A percentile compares a stretch with the other conserved stretches of the same genome.
Evolutionary conservation across 768 basidiomycete genomes (phyloP).

Genomic region (Lyophyllum shimeji): DNA sequence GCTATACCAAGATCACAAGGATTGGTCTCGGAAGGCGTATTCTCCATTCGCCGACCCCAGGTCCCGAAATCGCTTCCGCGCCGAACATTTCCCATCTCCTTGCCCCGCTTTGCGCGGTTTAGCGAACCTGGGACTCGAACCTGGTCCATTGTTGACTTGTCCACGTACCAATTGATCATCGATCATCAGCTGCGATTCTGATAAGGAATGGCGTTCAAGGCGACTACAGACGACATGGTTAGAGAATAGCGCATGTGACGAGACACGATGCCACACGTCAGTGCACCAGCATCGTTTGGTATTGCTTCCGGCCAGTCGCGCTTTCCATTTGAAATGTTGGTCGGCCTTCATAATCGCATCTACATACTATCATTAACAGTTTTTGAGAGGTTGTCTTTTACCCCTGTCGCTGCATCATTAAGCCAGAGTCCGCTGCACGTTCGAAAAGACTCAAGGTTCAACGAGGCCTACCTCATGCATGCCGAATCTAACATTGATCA

Average conservation of each 20-base stretch:
- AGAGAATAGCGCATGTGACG: slow-evolving; percentile 5
- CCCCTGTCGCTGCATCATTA: background rate
- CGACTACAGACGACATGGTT: background rate
- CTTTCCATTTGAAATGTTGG: background rate
- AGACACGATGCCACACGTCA: background rate
- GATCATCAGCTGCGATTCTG: slow-evolving; percentile 2
- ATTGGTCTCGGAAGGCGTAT: background rate
- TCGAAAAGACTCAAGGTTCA: no score
- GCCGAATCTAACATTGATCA: background rate
- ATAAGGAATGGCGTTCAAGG: slow-evolving; percentile 6
- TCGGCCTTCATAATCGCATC: background rate
- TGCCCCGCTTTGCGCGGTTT: background rate
- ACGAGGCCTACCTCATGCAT: background rate
- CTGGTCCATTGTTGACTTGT: background rate
- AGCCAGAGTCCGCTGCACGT: background rate
- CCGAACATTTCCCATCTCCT: slow-evolving; percentile 1
- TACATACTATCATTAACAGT: background rate
- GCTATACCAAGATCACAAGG: background rate
- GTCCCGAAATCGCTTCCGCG: slow-evolving; percentile 3
- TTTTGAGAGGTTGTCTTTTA: background rate
- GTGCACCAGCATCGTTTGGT: background rate
- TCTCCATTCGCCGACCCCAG: background rate
- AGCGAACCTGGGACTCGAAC: background rate
- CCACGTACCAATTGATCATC: slow-evolving; percentile 6
- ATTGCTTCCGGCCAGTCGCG: background rate